Conservation (phyloP, 2,329 filamentous ascomycete genomes). For the Fusarium agapanthi region DNA sequence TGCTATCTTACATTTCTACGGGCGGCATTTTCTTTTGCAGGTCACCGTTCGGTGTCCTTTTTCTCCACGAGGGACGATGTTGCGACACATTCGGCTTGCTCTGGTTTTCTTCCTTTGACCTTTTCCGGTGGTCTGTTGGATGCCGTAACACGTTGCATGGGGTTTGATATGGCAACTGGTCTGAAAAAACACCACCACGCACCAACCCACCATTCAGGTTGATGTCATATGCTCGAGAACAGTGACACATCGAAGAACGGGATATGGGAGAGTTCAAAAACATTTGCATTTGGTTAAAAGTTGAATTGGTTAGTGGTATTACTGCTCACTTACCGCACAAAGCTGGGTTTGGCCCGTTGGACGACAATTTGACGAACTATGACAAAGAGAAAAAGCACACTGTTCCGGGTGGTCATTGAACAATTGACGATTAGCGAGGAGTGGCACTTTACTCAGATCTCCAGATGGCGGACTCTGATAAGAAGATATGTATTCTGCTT, state of each 20-base stretch:
- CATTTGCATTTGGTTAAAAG: constrained; percentile 11
- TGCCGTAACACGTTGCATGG: background rate
- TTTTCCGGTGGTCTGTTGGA: background rate
- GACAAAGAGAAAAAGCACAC: constrained; percentile 26
- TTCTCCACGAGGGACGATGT: constrained; percentile 13
- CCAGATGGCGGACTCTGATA: background rate
- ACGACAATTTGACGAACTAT: constrained; percentile 29
- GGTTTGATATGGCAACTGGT: background rate
- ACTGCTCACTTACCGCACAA: background rate
- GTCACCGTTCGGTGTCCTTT: background rate
- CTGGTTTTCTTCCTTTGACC: background rate
- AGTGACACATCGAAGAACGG: background rate
- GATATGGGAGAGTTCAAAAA: background rate
- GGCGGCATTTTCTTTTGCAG: constrained; percentile 18
- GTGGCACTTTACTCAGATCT: background rate
- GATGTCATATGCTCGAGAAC: background rate
- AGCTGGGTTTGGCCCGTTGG: background rate
- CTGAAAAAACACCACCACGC: background rate
- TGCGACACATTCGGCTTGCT: background rate
- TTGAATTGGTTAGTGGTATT: constrained; percentile 2
- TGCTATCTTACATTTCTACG: constrained; percentile 32
- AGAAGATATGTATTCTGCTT: constrained; percentile 2
- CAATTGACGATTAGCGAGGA: constrained; percentile 19
- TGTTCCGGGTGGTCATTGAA: constrained; percentile 1
- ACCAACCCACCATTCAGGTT: background rate